Percentiles rank a stretch among this genome's conserved stretches.
phyloP scores from a whole-genome alignment of 805 yeast species.

The Saturnispora sanitii region DNA sequence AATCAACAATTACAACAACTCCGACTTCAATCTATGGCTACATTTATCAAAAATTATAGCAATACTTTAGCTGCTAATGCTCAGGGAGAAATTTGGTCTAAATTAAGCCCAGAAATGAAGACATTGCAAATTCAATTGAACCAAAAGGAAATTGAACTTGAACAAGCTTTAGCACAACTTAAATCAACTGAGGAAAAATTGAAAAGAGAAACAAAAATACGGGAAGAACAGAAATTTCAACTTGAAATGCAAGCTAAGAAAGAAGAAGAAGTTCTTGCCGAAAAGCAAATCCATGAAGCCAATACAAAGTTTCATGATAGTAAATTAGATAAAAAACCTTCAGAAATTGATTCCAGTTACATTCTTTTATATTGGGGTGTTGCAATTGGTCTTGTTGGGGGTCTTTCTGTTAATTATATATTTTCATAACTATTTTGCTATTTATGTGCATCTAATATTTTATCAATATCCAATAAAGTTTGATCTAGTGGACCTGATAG shows the following conservation, averaged over 20 bases:
- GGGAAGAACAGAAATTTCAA: too few species aligned
- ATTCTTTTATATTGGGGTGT: background rate
- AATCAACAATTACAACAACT: slow-evolving; percentile 51
- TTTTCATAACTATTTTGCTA: background rate
- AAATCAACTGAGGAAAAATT: too few species aligned
- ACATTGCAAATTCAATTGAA: background rate
- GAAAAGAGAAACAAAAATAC: too few species aligned
- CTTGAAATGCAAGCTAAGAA: too few species aligned
- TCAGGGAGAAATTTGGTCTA: background rate
- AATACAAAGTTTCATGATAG: too few species aligned
- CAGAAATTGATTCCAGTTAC: too few species aligned
- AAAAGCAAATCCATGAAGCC: too few species aligned
- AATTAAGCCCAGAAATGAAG: background rate
- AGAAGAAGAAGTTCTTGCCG: too few species aligned
- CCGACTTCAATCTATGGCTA: slow-evolving; percentile 43
- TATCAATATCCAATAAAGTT: background rate
- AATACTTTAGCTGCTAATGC: slow-evolving; percentile 10
- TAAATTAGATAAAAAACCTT: too few species aligned
- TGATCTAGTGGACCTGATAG: too few species aligned
- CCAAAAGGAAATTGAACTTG: too few species aligned
- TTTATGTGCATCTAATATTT: background rate
- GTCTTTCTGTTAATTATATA: background rate
- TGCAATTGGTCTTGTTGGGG: slow-evolving; percentile 1
- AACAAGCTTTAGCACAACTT: too few species aligned
- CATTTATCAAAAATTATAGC: slow-evolving; percentile 43